These are phyloP conservation scores for Bruguiera gymnorhiza DNA, from an alignment of 345 rosid species.

Conservation along the genomic window DNA sequence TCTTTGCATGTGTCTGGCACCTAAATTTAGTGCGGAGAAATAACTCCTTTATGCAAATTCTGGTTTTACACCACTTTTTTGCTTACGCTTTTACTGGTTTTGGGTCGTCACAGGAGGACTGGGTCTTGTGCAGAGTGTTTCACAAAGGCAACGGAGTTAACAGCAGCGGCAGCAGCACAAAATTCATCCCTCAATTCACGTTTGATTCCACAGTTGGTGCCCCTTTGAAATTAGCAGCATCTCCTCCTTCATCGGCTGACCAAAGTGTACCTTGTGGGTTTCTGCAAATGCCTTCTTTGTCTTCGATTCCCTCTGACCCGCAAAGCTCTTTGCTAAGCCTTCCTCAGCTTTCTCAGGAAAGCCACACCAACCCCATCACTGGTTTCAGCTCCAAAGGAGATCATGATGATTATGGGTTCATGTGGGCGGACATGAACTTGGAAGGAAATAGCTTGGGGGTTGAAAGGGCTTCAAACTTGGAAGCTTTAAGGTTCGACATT, in stretches of 20 bases:
- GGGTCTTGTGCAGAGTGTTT: constrained; percentile 93
- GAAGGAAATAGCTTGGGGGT: constrained; percentile 36
- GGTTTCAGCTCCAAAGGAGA: constrained; percentile 33
- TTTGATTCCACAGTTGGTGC: constrained; percentile 24
- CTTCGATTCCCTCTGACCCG: constrained; percentile 28
- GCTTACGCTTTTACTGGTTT: neutral
- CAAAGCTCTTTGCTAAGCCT: constrained; percentile 36
- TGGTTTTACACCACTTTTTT: neutral
- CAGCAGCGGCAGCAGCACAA: neutral
- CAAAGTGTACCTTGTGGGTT: constrained; percentile 24
- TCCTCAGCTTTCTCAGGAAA: constrained; percentile 38
- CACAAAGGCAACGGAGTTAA: constrained; percentile 57
- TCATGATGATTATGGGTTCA: constrained; percentile 39
- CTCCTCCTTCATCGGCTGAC: constrained; percentile 12
- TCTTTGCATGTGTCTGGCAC: neutral
- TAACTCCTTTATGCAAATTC: neutral
- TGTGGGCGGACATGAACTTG: constrained; percentile 49
- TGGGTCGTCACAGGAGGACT: constrained; percentile 61
- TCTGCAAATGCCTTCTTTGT: constrained; percentile 24
- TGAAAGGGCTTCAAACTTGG: constrained; percentile 40
- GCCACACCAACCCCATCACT: constrained; percentile 9
- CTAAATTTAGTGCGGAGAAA: neutral
- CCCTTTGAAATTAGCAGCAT: constrained; percentile 18
- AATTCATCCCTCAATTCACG: constrained; percentile 29
- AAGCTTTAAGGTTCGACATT: constrained; percentile 39